A percentile compares a stretch with the other conserved stretches of the same genome.
Evolutionary conservation across 164 flowering plant genomes (phyloP).

Genomic region (Sextonia rubra): DNA sequence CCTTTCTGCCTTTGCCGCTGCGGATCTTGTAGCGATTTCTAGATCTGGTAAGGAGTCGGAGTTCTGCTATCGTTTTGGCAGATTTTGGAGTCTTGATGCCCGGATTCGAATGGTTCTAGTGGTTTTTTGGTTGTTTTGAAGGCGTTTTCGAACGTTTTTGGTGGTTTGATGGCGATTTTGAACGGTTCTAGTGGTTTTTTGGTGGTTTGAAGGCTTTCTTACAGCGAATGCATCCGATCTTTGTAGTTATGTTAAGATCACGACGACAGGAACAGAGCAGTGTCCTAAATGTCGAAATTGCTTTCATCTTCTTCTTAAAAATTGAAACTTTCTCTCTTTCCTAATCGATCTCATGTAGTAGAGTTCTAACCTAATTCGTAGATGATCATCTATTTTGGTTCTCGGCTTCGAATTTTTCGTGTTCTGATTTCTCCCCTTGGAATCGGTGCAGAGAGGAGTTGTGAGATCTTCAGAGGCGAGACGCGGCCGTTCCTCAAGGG

Average conservation of each 20-base stretch:
- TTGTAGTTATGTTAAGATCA: no score
- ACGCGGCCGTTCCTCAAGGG: conserved; percentile 12
- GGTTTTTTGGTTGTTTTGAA: no score
- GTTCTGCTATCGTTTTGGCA: not conserved
- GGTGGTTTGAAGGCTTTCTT: not conserved
- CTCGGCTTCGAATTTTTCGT: not conserved
- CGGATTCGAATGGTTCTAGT: not conserved
- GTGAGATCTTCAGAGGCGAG: conserved; percentile 19
- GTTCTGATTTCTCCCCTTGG: not conserved
- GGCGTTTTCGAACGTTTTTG: no score
- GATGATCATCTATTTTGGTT: not conserved
- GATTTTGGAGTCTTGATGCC: not conserved
- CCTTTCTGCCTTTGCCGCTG: not conserved
- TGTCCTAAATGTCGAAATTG: no score
- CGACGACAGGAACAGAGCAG: no score
- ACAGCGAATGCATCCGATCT: no score
- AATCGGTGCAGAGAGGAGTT: conserved; percentile 40
- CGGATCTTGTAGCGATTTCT: no score
- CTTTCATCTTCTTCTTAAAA: no score
- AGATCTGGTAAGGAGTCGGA: not conserved
- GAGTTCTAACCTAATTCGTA: not conserved
- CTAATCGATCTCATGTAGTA: not conserved
- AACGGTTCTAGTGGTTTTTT: not conserved
- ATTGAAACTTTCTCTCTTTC: no score
- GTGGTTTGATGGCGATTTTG: not conserved